phyloP scores from a whole-genome alignment of 768 basidiomycete species.

The Coprinellus micaceus region DNA sequence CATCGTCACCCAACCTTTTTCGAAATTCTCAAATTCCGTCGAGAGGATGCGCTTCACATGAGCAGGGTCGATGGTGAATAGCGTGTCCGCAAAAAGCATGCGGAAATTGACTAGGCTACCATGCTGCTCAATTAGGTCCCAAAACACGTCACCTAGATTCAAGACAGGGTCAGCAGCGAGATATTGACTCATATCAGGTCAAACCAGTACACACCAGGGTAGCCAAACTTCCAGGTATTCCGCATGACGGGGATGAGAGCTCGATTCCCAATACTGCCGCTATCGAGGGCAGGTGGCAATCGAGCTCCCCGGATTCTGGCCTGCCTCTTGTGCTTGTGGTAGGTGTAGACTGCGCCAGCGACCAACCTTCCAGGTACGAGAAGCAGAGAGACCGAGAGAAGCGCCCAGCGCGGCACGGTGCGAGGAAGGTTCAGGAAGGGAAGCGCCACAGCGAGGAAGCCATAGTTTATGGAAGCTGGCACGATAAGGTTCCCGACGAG shows the following conservation, averaged over 20 bases:
- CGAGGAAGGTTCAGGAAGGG: not conserved
- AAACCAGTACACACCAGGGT: constrained; percentile 38
- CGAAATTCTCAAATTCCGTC: constrained; percentile 56
- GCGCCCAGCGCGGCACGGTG: constrained; percentile 2
- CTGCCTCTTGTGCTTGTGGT: constrained; percentile 28
- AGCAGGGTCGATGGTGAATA: constrained; percentile 50
- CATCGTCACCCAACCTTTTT: constrained; percentile 46
- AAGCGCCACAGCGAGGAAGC: not conserved
- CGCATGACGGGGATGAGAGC: constrained; percentile 38
- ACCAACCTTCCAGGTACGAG: not conserved
- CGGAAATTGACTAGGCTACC: constrained; percentile 47
- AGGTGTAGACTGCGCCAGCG: constrained; percentile 3
- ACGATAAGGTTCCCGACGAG: constrained; percentile 15
- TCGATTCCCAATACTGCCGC: constrained; percentile 40
- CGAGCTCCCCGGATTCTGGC: constrained; percentile 47
- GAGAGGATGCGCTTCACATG: constrained; percentile 56
- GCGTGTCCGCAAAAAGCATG: constrained; percentile 40
- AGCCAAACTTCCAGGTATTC: constrained; percentile 40
- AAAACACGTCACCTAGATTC: constrained; percentile 40
- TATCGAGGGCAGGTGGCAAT: constrained; percentile 33
- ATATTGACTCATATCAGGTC: not conserved
- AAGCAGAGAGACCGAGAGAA: constrained; percentile 1
- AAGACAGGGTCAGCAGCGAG: not conserved
- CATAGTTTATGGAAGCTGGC: constrained; percentile 6
- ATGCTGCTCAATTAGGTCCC: constrained; percentile 27